Base-by-base conservation (phyloP, 2,329 filamentous ascomycete genomes). In the Alternaria incomplexa region DNA sequence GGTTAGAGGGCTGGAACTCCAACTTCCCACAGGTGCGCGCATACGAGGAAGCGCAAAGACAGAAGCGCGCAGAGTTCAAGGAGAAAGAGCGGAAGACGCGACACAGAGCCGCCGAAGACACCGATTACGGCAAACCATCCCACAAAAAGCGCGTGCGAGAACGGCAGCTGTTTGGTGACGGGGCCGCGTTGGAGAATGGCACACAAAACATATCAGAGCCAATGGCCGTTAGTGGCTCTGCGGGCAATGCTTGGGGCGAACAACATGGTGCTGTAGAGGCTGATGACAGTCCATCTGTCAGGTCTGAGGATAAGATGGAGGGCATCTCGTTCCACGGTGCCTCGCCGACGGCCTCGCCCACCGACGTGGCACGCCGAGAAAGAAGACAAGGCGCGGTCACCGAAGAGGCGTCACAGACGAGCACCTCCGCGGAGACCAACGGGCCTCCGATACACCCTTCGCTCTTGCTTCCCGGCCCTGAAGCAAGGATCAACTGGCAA, bases 1-100 rank as follows among this genome's bases (percentile, higher is more conserved):
- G 90, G 36, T 82, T 89, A 8, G 94, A 98, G 81, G 96, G 96
- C 6, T 99, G 96, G 92, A 89, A 89, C 67, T 87, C 91, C 7
- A 85, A 94, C 65, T 77, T 80, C 54, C 69, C 73, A 10, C 91
- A 93, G 68, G 88, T 97, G 26, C 81, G 83, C 44, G 80, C 83
- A 3, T 93, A 89, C 68, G 92, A 96, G 77, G 84, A 86, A 46
- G 84, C 84, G 43, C 80, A 83, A 59, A 80, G 81, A 62, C 78
- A 79, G 73, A 71, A 74, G 71, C 59, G 73, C 63, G 76, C 52
- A 66, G 79, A 69, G 66, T 80, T 45, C 77, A 73, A 74, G 59
- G 75, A 77, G 59, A 76, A 75, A 65, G 73, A 79, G 64, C 82
- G 83, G 26, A 85, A 85, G 68, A 82, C 83, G 45, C 82, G 84